Evolutionary conservation across 2,329 filamentous ascomycete species (phyloP).

Genomic region (Penicillium sp.): DNA sequence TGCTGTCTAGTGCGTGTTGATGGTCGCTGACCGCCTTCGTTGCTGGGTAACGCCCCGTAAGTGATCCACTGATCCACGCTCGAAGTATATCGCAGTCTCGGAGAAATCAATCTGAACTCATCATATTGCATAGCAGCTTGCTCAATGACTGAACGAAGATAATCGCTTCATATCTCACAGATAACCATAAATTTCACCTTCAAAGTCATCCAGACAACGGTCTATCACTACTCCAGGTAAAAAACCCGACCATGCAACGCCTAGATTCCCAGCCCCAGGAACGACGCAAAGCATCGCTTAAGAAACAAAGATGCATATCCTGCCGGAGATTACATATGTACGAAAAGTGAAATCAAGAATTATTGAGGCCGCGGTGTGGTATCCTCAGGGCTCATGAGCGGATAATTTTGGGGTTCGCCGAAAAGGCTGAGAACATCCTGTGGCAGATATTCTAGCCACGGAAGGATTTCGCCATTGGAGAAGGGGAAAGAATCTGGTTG

Average conservation of each 20-base stretch:
- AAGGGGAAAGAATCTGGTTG: slow-evolving; percentile 41
- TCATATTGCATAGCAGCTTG: background rate
- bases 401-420: slow-evolving; percentile 37
- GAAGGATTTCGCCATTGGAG: slow-evolving; percentile 61
- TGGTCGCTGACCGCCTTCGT: slow-evolving; percentile 17
- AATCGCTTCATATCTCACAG: background rate
- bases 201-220: background rate
- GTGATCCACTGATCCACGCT: background rate
- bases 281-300: background rate
- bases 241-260: background rate
- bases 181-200: background rate
- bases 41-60: slow-evolving; percentile 14
- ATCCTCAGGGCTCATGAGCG: slow-evolving; percentile 33
- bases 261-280: background rate
- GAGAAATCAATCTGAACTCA: background rate
- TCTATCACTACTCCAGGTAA: background rate
- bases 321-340: slow-evolving; percentile 17
- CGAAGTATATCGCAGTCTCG: background rate
- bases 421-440: slow-evolving; percentile 62
- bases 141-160: background rate
- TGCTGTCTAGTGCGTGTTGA: slow-evolving; percentile 1
- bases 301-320: slow-evolving; percentile 8
- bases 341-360: slow-evolving; percentile 9
- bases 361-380: slow-evolving; percentile 22
- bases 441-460: slow-evolving; percentile 73